Conservation (phyloP, 768 basidiomycete genomes). For the Crassisporium funariophilum region DNA sequence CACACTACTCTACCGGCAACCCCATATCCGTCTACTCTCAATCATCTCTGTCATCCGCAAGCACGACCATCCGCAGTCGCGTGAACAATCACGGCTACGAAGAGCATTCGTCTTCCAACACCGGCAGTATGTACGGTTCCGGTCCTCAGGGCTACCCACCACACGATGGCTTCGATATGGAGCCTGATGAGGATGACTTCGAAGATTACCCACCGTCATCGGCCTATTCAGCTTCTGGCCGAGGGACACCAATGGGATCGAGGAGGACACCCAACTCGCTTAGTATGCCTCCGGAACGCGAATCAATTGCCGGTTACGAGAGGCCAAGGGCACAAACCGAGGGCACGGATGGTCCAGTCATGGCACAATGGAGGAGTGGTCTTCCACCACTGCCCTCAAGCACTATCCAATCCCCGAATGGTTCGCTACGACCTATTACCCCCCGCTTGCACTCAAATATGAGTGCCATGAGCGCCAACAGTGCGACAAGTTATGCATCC, state of each 20-base stretch:
- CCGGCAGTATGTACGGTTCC: conserved; percentile 29
- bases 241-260: conserved; percentile 70
- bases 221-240: conserved; percentile 54
- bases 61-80: conserved; percentile 22
- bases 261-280: conserved; percentile 57
- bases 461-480: conserved; percentile 35
- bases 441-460: conserved; percentile 50
- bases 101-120: conserved; percentile 33
- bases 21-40: conserved; percentile 35
- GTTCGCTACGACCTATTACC: conserved; percentile 40
- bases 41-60: conserved; percentile 26
- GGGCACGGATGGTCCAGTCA: conserved; percentile 60
- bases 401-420: conserved; percentile 27
- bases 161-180: conserved; percentile 72
- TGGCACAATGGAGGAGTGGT: conserved; percentile 66
- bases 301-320: conserved; percentile 47
- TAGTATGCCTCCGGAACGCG: conserved; percentile 60
- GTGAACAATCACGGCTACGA: conserved; percentile 27
- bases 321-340: conserved; percentile 72
- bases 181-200: conserved; percentile 70
- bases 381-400: conserved; percentile 37
- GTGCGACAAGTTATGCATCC: conserved; percentile 43
- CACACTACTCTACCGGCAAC: conserved; percentile 30
- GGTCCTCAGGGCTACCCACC: conserved; percentile 62
- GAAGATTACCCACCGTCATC: conserved; percentile 70